Conservation (phyloP, 768 basidiomycete species). For the Leccinum arenicola region DNA sequence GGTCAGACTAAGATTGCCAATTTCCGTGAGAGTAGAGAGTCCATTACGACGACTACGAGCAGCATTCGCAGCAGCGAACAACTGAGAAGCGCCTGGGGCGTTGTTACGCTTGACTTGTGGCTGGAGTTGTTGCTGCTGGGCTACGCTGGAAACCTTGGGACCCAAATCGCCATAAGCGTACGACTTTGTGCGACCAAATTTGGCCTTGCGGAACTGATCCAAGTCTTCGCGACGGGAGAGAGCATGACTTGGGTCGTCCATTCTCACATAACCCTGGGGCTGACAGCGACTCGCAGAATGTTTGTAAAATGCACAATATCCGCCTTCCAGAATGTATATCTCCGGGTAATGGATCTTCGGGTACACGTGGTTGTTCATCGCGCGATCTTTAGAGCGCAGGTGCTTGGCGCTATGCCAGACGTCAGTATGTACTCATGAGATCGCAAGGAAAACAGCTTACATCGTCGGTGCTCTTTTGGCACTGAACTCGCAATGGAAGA, state of each 20-base stretch:
- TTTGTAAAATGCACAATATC: slow-evolving; percentile 87
- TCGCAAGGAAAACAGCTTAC: slow-evolving; percentile 44
- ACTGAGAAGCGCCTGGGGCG: slow-evolving; percentile 52
- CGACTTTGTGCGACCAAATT: slow-evolving; percentile 87
- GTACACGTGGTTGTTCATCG: slow-evolving; percentile 84
- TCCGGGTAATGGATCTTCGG: slow-evolving; percentile 95
- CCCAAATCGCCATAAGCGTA: slow-evolving; percentile 86
- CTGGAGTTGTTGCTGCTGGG: slow-evolving; percentile 38
- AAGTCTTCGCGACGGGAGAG: slow-evolving; percentile 80
- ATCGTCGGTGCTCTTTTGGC: slow-evolving; percentile 94
- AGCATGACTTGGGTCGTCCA: slow-evolving; percentile 91
- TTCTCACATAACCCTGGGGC: slow-evolving; percentile 80
- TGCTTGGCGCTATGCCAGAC: slow-evolving; percentile 74
- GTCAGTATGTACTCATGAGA: slow-evolving; percentile 5
- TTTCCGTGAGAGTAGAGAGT: slow-evolving; percentile 65
- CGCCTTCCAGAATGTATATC: slow-evolving; percentile 95
- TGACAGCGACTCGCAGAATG: slow-evolving; percentile 67
- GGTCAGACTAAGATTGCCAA: slow-evolving; percentile 56
- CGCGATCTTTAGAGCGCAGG: slow-evolving; percentile 85
- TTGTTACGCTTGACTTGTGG: slow-evolving; percentile 62
- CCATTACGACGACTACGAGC: slow-evolving; percentile 62
- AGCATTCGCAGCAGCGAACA: slow-evolving; percentile 70
- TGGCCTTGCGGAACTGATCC: slow-evolving; percentile 86
- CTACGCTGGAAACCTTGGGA: slow-evolving; percentile 36
- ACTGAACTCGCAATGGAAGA: slow-evolving; percentile 99